Conservation (phyloP, 2,329 filamentous ascomycete species). For the Epichloe brachyelytri region DNA sequence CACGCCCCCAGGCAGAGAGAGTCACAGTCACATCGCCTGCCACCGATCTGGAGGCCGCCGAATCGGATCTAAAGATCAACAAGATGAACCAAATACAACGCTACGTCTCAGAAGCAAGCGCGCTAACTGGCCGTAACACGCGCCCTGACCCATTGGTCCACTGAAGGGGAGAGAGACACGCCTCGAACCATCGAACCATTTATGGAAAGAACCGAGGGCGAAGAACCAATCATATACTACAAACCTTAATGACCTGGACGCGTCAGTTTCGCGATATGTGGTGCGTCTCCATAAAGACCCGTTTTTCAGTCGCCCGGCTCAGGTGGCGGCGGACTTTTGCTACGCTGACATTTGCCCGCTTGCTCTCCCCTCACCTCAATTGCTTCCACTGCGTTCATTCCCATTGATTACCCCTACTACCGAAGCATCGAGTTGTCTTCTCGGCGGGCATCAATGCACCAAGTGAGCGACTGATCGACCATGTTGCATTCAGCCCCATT, state of each 20-base stretch:
- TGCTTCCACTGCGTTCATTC: too few species aligned
- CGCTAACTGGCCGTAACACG: too few species aligned
- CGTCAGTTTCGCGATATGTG: constrained; percentile 1
- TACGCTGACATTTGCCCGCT: not conserved
- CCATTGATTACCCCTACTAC: too few species aligned
- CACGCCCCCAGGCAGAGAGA: not conserved
- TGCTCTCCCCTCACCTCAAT: too few species aligned
- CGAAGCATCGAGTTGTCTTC: too few species aligned
- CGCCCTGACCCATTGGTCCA: too few species aligned
- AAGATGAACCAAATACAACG: not conserved
- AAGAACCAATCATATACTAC: not conserved
- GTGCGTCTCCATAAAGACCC: not conserved
- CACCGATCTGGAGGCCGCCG: not conserved
- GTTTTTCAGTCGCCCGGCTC: too few species aligned
- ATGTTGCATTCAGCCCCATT: too few species aligned
- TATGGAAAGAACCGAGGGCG: not conserved
- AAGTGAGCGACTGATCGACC: too few species aligned
- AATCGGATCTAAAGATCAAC: not conserved
- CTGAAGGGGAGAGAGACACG: too few species aligned
- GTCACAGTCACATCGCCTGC: not conserved
- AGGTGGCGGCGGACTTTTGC: not conserved
- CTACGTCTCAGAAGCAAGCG: too few species aligned
- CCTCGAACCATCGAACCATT: not conserved
- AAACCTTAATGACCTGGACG: not conserved
- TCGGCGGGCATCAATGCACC: too few species aligned